These are phyloP conservation scores for Boeremia exigua DNA, from an alignment of 2,329 filamentous ascomycete species.

Conservation along the genomic window DNA sequence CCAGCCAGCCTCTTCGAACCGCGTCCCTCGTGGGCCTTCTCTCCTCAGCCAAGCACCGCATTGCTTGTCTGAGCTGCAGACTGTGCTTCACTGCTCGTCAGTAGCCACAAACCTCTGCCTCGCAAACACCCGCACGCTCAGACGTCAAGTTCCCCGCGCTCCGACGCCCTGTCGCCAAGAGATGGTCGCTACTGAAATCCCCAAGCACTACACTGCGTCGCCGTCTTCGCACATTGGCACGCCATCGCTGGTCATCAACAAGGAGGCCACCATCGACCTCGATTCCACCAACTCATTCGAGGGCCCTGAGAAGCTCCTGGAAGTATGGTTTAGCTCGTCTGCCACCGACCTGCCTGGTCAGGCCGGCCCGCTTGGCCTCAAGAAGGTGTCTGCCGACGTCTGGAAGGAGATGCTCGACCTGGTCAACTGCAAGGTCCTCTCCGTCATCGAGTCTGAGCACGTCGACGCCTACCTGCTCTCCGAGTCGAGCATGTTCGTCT, in stretches of 20 bases:
- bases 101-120: conserved; percentile 22
- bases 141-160: conserved; percentile 22
- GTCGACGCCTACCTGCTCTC: conserved; percentile 97
- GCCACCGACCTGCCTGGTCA: conserved; percentile 73
- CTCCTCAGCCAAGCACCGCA: conserved; percentile 91
- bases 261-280: conserved; percentile 88
- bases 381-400: conserved; percentile 79
- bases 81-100: conserved; percentile 77
- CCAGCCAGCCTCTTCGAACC: conserved; percentile 74
- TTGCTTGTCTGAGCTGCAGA: conserved; percentile 97
- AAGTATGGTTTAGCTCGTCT: conserved; percentile 95
- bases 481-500: conserved; percentile 99
- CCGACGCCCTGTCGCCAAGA: conserved; percentile 53
- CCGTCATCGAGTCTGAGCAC: conserved; percentile 88
- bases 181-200: conserved; percentile 85
- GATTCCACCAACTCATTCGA: conserved; percentile 97
- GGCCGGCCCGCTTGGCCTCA: conserved; percentile 77
- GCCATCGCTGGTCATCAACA: conserved; percentile 94
- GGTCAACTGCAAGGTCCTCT: conserved; percentile 98
- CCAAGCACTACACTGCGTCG: conserved; percentile 81
- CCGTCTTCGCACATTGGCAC: conserved; percentile 77
- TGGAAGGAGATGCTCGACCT: conserved; percentile 98
- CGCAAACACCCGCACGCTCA: conserved; percentile 15
- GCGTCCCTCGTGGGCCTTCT: conserved; percentile 84
- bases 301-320: conserved; percentile 95